Conservation (phyloP, 495 filamentous ascomycete species). For the Neurospora sp. region DNA sequence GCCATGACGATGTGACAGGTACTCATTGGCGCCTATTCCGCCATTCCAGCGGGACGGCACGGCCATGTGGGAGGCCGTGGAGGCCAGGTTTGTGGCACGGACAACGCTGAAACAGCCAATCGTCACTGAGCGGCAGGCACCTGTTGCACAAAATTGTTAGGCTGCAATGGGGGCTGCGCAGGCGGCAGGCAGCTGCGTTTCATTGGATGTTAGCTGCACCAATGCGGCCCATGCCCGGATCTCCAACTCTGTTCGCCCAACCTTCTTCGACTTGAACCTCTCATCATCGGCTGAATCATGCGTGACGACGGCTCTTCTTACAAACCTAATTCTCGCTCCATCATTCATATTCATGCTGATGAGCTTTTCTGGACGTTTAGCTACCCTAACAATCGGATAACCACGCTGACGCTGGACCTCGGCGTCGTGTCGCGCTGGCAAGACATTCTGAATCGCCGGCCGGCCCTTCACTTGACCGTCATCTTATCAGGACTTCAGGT, state of each 20-base stretch:
- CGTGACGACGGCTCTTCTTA: background rate
- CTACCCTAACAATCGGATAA: background rate
- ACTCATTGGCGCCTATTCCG: background rate
- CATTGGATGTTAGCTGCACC: background rate
- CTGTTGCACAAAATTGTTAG: background rate
- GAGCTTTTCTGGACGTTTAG: background rate
- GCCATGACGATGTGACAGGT: background rate
- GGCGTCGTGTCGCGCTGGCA: background rate
- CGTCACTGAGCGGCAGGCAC: background rate
- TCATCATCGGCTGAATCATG: background rate
- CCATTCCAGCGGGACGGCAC: background rate
- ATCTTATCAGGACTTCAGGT: background rate
- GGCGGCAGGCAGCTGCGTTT: background rate
- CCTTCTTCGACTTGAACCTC: background rate
- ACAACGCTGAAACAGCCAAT: background rate
- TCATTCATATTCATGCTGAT: no score
- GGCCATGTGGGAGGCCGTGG: background rate
- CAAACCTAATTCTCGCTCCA: background rate
- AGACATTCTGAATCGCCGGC: background rate
- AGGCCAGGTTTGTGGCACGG: background rate
- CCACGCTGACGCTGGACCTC: background rate
- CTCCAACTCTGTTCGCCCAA: background rate
- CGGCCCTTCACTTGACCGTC: background rate
- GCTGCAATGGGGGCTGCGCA: background rate
- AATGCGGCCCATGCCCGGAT: background rate